Percentiles rank a stretch among this genome's conserved stretches.
phyloP scores from a whole-genome alignment of 768 basidiomycete species.

The Tylopilus rubrobrunneus region DNA sequence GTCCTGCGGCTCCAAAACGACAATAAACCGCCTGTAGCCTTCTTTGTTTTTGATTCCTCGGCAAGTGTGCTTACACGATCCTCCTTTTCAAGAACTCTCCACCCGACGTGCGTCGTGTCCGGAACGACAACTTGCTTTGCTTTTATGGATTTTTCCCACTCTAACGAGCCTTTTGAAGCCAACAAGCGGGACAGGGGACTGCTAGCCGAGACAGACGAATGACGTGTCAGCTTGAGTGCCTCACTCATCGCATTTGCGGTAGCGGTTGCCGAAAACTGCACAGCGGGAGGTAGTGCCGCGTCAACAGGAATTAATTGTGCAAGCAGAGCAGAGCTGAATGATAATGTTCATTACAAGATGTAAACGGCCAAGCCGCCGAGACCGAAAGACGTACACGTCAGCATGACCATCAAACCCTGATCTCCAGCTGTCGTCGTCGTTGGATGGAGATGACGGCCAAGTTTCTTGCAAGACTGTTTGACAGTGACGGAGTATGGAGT shows the following conservation, averaged over 20 bases:
- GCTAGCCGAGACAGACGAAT: slow-evolving; percentile 45
- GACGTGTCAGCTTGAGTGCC: slow-evolving; percentile 61
- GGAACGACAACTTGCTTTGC: slow-evolving; percentile 42
- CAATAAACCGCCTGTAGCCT: slow-evolving; percentile 52
- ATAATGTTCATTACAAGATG: slow-evolving; percentile 4
- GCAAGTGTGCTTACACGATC: slow-evolving; percentile 20
- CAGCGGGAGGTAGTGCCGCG: slow-evolving; percentile 44
- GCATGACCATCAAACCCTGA: slow-evolving; percentile 47
- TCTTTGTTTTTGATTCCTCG: slow-evolving; percentile 46
- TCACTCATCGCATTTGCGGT: slow-evolving; percentile 56
- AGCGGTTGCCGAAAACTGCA: slow-evolving; percentile 52
- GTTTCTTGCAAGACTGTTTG: slow-evolving; percentile 48
- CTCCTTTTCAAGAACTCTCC: slow-evolving; percentile 66
- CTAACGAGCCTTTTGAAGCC: slow-evolving; percentile 65
- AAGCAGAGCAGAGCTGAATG: slow-evolving; percentile 37
- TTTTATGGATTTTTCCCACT: slow-evolving; percentile 72
- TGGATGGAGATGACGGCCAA: slow-evolving; percentile 40
- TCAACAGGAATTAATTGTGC: slow-evolving; percentile 49
- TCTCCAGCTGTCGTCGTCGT: slow-evolving; percentile 34
- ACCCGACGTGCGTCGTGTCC: slow-evolving; percentile 62
- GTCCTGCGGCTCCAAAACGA: slow-evolving; percentile 64
- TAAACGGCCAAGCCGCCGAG: not conserved
- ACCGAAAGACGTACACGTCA: slow-evolving; percentile 49
- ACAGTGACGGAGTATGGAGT: slow-evolving; percentile 51
- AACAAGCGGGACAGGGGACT: slow-evolving; percentile 73